Conservation (phyloP, 1,284 basidiomycete genomes). For the Cystobasidium slooffiae region DNA sequence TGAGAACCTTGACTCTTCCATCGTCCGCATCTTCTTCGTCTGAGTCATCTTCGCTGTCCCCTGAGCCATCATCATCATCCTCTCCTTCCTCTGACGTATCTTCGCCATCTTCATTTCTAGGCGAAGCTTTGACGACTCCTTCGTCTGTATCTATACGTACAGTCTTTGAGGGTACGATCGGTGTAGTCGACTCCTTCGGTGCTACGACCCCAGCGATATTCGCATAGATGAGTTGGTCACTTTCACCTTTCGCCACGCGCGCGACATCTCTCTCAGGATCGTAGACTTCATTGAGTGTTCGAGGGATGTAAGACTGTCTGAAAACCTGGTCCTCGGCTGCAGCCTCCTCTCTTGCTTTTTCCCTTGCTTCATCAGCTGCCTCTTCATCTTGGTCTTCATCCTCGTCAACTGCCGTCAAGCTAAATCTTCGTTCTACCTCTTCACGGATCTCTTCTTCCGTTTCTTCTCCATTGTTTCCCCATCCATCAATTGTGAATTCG, state of each 20-base stretch:
- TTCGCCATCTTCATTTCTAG: background rate
- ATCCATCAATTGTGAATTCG: conserved; percentile 78
- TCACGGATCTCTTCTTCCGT: conserved; percentile 47
- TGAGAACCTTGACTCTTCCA: conserved; percentile 65
- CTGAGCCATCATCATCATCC: conserved; percentile 49
- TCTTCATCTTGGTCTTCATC: conserved; percentile 46
- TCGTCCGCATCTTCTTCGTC: conserved; percentile 50
- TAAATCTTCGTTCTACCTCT: conserved; percentile 46
- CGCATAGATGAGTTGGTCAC: conserved; percentile 77
- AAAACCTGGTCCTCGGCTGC: conserved; percentile 82
- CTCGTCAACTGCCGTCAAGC: conserved; percentile 28
- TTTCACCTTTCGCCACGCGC: conserved; percentile 70
- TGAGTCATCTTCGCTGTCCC: conserved; percentile 14
- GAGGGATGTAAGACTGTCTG: conserved; percentile 86
- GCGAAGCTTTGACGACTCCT: conserved; percentile 1
- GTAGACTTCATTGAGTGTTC: conserved; percentile 84
- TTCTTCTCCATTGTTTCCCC: conserved; percentile 55
- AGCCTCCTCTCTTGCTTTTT: conserved; percentile 49
- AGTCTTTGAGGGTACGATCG: background rate
- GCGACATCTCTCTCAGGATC: conserved; percentile 89
- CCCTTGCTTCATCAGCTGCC: conserved; percentile 51
- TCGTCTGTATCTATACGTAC: conserved; percentile 16
- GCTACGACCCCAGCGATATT: conserved; percentile 75
- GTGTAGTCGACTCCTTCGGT: background rate
- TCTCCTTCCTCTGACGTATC: conserved; percentile 57